Conservation (phyloP, 805 yeast genomes). For the Barnettozyma sucrosica region DNA sequence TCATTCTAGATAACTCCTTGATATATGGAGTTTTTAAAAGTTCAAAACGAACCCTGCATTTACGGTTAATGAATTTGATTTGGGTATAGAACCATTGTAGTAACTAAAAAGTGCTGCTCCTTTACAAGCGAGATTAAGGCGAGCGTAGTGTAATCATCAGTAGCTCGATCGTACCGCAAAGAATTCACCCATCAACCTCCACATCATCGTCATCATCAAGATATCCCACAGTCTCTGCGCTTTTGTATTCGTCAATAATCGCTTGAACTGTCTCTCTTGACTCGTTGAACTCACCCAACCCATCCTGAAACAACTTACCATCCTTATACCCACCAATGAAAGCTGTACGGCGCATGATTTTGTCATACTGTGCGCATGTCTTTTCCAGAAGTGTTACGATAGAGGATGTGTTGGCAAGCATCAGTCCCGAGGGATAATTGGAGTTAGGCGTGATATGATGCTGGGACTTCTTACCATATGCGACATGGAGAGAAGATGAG, state of each 20-base stretch:
- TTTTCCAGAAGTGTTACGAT: conserved; percentile 60
- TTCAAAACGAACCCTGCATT: not conserved
- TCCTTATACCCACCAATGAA: conserved; percentile 71
- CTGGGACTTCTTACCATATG: conserved; percentile 70
- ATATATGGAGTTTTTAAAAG: not conserved
- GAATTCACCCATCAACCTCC: conserved; percentile 6
- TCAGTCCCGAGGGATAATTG: conserved; percentile 65
- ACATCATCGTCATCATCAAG: conserved; percentile 33
- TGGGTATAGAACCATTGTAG: no score
- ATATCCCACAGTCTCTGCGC: conserved; percentile 52
- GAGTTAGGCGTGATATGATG: conserved; percentile 32
- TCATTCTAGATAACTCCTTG: not conserved
- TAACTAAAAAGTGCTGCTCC: no score
- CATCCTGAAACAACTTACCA: conserved; percentile 33
- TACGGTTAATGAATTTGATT: no score
- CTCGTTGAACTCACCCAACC: conserved; percentile 66
- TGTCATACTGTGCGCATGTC: conserved; percentile 72
- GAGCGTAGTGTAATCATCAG: no score
- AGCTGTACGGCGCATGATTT: conserved; percentile 72
- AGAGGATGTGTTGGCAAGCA: conserved; percentile 78
- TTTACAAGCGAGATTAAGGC: no score
- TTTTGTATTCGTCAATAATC: conserved; percentile 72
- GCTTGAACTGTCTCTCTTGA: conserved; percentile 69
- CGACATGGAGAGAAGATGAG: conserved; percentile 71
- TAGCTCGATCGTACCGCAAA: no score